A percentile compares a stretch with the other conserved stretches of the same genome.
phyloP scores from a whole-genome alignment of 805 yeast genomes.

The Candida pseudofarinosa region DNA sequence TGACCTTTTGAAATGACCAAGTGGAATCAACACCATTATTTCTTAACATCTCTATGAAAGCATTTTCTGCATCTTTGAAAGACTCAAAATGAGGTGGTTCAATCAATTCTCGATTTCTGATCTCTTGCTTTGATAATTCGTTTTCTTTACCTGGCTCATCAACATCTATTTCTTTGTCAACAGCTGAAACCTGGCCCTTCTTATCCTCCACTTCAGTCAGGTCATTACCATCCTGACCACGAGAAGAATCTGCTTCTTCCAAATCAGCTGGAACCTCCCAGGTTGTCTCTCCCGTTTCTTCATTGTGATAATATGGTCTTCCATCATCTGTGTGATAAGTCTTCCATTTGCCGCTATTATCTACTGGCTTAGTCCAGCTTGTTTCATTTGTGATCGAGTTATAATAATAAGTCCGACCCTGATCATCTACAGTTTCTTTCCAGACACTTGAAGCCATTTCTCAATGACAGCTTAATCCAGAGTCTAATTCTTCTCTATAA shows the following conservation, averaged over 20 bases:
- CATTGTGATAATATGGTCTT: conserved; percentile 64
- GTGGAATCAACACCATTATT: conserved; percentile 60
- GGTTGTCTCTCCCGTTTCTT: conserved; percentile 58
- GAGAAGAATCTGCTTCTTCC: conserved; percentile 2
- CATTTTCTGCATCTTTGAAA: conserved; percentile 35
- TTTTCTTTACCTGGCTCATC: conserved; percentile 1
- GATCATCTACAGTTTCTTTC: conserved; percentile 61
- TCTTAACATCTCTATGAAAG: conserved; percentile 50
- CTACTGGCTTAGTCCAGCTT: conserved; percentile 78
- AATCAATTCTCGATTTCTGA: conserved; percentile 19
- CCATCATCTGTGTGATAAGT: conserved; percentile 54
- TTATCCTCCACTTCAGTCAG: not conserved
- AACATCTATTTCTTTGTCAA: not conserved
- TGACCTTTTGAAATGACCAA: conserved; percentile 70
- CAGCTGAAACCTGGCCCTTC: not conserved
- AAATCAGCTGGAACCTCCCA: conserved; percentile 76
- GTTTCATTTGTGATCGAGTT: conserved; percentile 63
- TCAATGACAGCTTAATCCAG: not conserved
- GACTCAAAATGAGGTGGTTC: conserved; percentile 17
- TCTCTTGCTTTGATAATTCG: conserved; percentile 18
- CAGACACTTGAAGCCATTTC: conserved; percentile 33
- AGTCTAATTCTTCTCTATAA: too few relatives aligned
- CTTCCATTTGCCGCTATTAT: conserved; percentile 40
- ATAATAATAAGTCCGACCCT: conserved; percentile 70
- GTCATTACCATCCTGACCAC: not conserved